Base-by-base conservation (phyloP, 306 rosid genomes). In the Sophora flavescens region DNA sequence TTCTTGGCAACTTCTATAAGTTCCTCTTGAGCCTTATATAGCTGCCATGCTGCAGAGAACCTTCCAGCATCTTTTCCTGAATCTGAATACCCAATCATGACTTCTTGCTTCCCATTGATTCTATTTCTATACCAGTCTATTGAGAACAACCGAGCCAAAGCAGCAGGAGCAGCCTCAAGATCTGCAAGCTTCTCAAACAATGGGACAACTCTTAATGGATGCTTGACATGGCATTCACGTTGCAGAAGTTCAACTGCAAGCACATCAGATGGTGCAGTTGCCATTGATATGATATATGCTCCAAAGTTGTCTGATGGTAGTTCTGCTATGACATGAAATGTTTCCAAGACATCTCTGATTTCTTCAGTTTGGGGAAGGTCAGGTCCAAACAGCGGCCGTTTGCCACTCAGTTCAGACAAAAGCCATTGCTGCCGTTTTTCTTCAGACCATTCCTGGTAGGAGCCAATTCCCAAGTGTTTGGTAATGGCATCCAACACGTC, bases 41-140 rank as follows among this genome's bases (percentile, higher is more conserved):
- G 70, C 79, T 93, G 98, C 98, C 98, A 93, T 7, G 90, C 98
- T 11, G 98, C 97, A 45, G 98, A 89, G 72, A 93, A 82, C 78
- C 98, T 88, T 48, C 98, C 98, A 6, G 98, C 98, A 72, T 93
- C 98, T 80, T 93, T 93, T 18, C 98, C 98, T 1, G 98, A 93
- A 78, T 93, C 98, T 0, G 98, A 93, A 79, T 93, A 93, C 4
- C 98, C 98, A 58, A 91, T 93, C 98, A 93, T 93, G 73, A 93
- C 98, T 72, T 93, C 98, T 81, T 93, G 98, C 84, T 91, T 93
- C 80, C 97, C 98, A 2, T 78, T 68, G 75, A 93, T 93, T 30
- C 92, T 83, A 22, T 91, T 79, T 68, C 82, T 88, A 39, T 93
- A 93, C 97, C 97, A 93, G 7, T 93, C 93, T 11, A 91, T 22